Base-by-base conservation (phyloP, 441 rosid genomes). In the Iberis amara region DNA sequence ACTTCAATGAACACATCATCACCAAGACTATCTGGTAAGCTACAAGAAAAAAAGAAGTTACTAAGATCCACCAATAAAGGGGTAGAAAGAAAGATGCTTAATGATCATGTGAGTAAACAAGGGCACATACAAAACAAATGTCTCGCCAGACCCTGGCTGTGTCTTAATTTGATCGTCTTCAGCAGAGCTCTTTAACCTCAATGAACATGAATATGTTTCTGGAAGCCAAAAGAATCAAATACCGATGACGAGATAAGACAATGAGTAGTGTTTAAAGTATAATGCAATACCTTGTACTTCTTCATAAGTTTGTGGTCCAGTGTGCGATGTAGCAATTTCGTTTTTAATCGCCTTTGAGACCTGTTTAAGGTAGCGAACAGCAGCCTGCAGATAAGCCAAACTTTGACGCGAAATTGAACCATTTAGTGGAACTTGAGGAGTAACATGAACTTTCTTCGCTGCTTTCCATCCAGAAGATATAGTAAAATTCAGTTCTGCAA, bases 71-170 rank as follows among this genome's bases (percentile, higher is more conserved):
- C 14, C 10, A 8, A 40, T n/a, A 33, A 47, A 57, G 3, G 57
- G 55, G 45, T 59, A 62, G 33, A 48, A 9, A 57, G 57, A 11
- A 30, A 30, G 12, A 59, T 21, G 8, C 13, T 46, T 39, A 51
- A 27, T 23, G 55, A 26, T 51, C 51, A 43, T 11, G 51, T 27
- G 47, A 30, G n/a, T 18, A 43, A 54, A 39, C 35, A 53, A 54
- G 47, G 61, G 5, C 56, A 75, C 94, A 48, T 88, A 91, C 96
- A 91, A 88, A 49, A 83, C 68, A 71, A 79, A 90, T 7, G 77
- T 55, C 74, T 91, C 96, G 43, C 83, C 79, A 28, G 84, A 79
- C 61, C 96, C 98, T 60, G 95, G 87, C 73, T 91, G 96, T 62
- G 87, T 60, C 62, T 73, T 75, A 43, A 80, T 59, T 38, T 61